Evolutionary conservation across 2,329 filamentous ascomycete genomes (phyloP), one percentile per base, ranked within the genome.

Genomic region (Alternaria ventricosa): DNA sequence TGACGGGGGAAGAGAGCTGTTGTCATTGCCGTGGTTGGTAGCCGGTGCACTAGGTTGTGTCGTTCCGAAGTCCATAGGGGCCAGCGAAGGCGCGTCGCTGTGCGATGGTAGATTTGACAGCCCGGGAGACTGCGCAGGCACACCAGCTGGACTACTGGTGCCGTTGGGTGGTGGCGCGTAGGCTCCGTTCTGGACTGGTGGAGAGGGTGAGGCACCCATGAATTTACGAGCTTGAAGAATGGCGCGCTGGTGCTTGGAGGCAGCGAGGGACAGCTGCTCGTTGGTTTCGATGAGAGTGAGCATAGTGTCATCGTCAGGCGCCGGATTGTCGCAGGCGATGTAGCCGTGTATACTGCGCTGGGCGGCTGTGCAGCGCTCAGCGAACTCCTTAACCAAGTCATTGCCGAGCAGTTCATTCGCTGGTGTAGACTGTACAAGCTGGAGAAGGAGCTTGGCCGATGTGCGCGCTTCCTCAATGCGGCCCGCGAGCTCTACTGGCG

Each of bases 281-380:
- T 97, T 97, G 13, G 93, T 96, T 79, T 97, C 94, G 74, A 99
- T 97, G 65, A 99, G 84, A 13, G 89, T 94, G 76, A 96, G 89
- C 87, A 98, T 93, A 1, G 95, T 98, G 70, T 97, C 91, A 74
- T 97, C 95, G 79, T 98, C 96, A 0, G 95, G 94, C 1, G 88
- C 78, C 0, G 95, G 94, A 76, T 93, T 87, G 60, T 91, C 89
- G 50, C 90, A 88, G 45, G 89, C 86, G 84, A 98, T 97, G 81
- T 96, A 98, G 30, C 86, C 85, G 75, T 97, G 94, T 71, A 98
- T 89, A 75, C 91, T 93, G 57, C 90, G 87, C 56, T 92, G 90
- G 5, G 95, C 95, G 59, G 89, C 87, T 67, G 90, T 89, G 76
- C 95, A 98, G 23, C 96, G 90, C 71, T 96, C 91, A 51, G 90